Conservation (phyloP, 2,329 filamentous ascomycete species). For the Alternaria postmessia region DNA sequence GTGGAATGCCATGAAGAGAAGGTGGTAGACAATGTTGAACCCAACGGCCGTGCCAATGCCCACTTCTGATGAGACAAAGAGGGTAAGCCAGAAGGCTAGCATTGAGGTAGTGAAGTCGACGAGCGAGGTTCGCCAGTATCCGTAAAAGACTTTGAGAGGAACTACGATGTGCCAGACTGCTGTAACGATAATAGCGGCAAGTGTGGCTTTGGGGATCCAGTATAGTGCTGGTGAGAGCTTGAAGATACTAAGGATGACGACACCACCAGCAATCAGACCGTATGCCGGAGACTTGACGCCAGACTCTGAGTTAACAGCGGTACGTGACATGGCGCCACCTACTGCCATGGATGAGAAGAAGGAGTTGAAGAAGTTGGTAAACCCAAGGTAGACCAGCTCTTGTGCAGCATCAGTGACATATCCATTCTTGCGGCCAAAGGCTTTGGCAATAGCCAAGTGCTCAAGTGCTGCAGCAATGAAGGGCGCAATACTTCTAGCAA, state of each 20-base stretch:
- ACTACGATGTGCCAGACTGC: slow-evolving; percentile 70
- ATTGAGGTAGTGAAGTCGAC: slow-evolving; percentile 71
- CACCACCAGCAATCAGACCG: slow-evolving; percentile 67
- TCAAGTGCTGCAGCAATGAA: slow-evolving; percentile 69
- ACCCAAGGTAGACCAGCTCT: slow-evolving; percentile 70
- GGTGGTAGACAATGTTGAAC: slow-evolving; percentile 59
- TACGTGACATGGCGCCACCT: slow-evolving; percentile 72
- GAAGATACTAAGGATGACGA: slow-evolving; percentile 69
- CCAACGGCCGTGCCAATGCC: slow-evolving; percentile 67
- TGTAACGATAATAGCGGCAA: slow-evolving; percentile 72
- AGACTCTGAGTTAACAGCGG: slow-evolving; percentile 71
- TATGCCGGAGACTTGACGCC: slow-evolving; percentile 69
- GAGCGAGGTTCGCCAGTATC: slow-evolving; percentile 70
- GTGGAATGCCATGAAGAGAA: slow-evolving; percentile 67
- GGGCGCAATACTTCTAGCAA: slow-evolving; percentile 64
- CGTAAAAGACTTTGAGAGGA: slow-evolving; percentile 66
- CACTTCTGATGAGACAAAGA: slow-evolving; percentile 67
- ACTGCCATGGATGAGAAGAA: slow-evolving; percentile 72
- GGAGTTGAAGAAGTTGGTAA: slow-evolving; percentile 69
- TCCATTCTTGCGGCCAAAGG: slow-evolving; percentile 68
- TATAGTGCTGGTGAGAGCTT: slow-evolving; percentile 68
- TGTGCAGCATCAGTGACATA: slow-evolving; percentile 71
- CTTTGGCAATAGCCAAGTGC: slow-evolving; percentile 70
- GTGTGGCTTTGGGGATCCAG: slow-evolving; percentile 72
- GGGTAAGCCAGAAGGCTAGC: slow-evolving; percentile 70